A percentile compares a stretch with the other conserved stretches of the same genome.
phyloP scores from a whole-genome alignment of 1,284 basidiomycete genomes.

The Papiliotrema laurentii region DNA sequence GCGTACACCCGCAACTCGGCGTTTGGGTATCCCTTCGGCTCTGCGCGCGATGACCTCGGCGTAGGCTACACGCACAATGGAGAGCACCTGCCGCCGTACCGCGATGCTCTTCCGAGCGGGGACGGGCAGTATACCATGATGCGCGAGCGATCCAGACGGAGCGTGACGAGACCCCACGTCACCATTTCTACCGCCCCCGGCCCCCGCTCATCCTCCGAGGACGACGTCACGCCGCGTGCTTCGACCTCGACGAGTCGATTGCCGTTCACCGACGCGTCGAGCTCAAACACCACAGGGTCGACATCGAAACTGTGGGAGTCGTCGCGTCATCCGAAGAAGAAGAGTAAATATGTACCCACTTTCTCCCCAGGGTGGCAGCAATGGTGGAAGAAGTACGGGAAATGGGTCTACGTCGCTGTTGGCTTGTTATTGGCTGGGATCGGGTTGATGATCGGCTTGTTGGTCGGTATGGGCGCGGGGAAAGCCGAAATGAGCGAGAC shows the following conservation, averaged over 20 bases:
- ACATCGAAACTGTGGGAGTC: slow-evolving; percentile 29
- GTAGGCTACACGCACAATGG: slow-evolving; percentile 5
- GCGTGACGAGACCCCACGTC: no score
- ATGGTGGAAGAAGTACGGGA: slow-evolving; percentile 28
- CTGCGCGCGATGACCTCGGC: slow-evolving; percentile 13
- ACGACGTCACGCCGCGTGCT: slow-evolving; percentile 1
- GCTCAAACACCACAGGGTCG: not conserved
- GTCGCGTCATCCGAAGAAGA: not conserved
- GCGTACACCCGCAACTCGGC: slow-evolving; percentile 10
- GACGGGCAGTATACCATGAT: not conserved
- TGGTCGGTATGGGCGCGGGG: slow-evolving; percentile 24
- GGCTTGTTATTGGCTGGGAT: slow-evolving; percentile 16
- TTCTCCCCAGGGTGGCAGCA: slow-evolving; percentile 5
- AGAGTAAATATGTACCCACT: not conserved
- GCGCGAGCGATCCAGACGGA: not conserved
- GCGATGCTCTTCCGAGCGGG: slow-evolving; percentile 4
- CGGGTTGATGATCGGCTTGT: slow-evolving; percentile 24
- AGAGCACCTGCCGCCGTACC: slow-evolving; percentile 41
- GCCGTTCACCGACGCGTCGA: not conserved
- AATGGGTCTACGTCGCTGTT: slow-evolving; percentile 31
- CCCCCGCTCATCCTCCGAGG: not conserved
- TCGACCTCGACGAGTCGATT: not conserved
- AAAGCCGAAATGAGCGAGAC: not conserved
- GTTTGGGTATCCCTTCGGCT: slow-evolving; percentile 17
- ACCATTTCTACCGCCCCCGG: not conserved